Base-by-base conservation (phyloP, 352 stramenopile species). In the Phytophthora pseudosyringae region DNA sequence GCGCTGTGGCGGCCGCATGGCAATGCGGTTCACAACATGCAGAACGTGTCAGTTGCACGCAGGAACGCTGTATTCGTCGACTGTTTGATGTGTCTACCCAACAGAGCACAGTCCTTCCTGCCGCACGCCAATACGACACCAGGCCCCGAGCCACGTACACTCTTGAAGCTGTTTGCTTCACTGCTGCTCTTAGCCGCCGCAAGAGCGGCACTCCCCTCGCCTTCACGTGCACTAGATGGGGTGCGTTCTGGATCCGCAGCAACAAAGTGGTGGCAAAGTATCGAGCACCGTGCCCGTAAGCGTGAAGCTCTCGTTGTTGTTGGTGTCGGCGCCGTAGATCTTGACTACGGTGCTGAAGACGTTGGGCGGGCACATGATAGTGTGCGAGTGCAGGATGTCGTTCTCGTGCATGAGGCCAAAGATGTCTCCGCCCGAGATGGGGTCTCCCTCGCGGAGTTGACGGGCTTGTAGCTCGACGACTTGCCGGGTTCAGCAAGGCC, bases 311-410 rank as follows among this genome's bases (percentile, higher is more conserved):
- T 99, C 97, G 59, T 99, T 97, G 45, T 94, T 94, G 81, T 99
- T 97, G 9, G 97, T 98, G 50, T 88, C 94, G 38, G 77, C 86
- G 39, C 96, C 97, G 83, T 99, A 98, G 56, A 99, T 95, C 86
- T 99, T 99, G 67, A 98, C 97, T 15, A 99, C 92, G 15, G 88
- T 98, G 51, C 98, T 98, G 71, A 98, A 99, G 11, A 99, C 90
- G 77, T 99, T 99, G 39, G 98, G 98, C 39, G 98, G 98, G 66
- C 97, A 99, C 86, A 99, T 97, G 81, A 99, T 99, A 83, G 98
- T 99, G 86, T 99, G 98, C 48, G 84, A 91, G 71, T 98, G 88
- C 67, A 99, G 91, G 43, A 99, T 97, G 71, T 99, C 97, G 79
- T 99, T 99, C 78, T 99, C 98, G 73, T 98, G 98, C 15, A 99